Evolutionary conservation across 2,329 filamentous ascomycete species (phyloP).

Genomic region (Fusarium praegraminearum): DNA sequence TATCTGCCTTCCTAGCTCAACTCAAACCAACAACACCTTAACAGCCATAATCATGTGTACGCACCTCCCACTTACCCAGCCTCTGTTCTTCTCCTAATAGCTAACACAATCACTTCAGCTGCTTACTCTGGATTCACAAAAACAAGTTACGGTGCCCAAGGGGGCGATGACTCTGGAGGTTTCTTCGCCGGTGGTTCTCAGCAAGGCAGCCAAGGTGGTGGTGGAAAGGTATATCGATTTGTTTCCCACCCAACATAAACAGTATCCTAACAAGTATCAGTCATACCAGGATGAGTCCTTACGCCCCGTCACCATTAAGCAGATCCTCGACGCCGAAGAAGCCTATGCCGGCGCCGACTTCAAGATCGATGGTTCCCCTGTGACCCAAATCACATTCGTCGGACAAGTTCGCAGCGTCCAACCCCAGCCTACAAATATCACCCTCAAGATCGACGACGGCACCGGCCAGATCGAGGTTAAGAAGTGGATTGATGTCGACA

Average conservation of each 20-base stretch:
- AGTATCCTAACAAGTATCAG: slow-evolving; percentile 50
- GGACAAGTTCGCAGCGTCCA: slow-evolving; percentile 91
- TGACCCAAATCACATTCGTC: slow-evolving; percentile 82
- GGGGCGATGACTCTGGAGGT: slow-evolving; percentile 71
- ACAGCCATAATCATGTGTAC: slow-evolving; percentile 53
- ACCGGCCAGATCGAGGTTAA: slow-evolving; percentile 93
- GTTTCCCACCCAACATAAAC: not conserved
- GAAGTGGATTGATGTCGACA: slow-evolving; percentile 80
- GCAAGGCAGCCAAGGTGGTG: slow-evolving; percentile 64
- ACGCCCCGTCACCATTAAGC: slow-evolving; percentile 94
- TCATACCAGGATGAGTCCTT: slow-evolving; percentile 84
- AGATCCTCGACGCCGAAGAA: slow-evolving; percentile 85
- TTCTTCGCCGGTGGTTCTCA: slow-evolving; percentile 72
- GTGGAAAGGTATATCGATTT: slow-evolving; percentile 57
- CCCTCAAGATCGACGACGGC: slow-evolving; percentile 94
- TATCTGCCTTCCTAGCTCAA: slow-evolving; percentile 16
- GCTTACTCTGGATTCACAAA: slow-evolving; percentile 64
- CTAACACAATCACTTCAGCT: slow-evolving; percentile 49
- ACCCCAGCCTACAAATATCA: slow-evolving; percentile 89
- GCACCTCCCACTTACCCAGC: slow-evolving; percentile 2
- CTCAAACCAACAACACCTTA: slow-evolving; percentile 24
- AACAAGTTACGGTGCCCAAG: slow-evolving; percentile 64
- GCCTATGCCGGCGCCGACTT: slow-evolving; percentile 80
- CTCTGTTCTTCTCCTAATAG: slow-evolving; percentile 7
- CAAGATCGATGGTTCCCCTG: slow-evolving; percentile 80